phyloP scores from a whole-genome alignment of 345 rosid species.

The Clarkia xantiana region DNA sequence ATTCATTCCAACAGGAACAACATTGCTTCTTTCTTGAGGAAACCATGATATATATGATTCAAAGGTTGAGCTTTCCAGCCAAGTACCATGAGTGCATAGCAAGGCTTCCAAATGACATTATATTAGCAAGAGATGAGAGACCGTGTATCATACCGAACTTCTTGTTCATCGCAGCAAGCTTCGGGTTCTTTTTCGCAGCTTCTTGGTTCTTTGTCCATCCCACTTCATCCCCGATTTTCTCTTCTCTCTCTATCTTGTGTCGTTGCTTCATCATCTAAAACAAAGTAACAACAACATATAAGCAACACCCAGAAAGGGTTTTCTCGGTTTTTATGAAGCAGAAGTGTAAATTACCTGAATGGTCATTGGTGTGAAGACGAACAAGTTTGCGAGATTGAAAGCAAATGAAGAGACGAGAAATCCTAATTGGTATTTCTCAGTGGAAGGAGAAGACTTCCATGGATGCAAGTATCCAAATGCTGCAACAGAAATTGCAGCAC shows the following conservation, averaged over 20 bases:
- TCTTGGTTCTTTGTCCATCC: slow-evolving; percentile 79
- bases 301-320: too few relatives aligned
- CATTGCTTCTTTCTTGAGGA: too few relatives aligned
- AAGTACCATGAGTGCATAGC: slow-evolving; percentile 95
- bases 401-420: slow-evolving; percentile 62
- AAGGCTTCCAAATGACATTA: slow-evolving; percentile 77
- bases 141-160: slow-evolving; percentile 97
- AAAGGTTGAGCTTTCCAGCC: slow-evolving; percentile 81
- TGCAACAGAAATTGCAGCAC: slow-evolving; percentile 52
- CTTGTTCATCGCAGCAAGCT: slow-evolving; percentile 92
- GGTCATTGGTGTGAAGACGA: slow-evolving; percentile 89
- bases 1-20: too few relatives aligned
- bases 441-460: slow-evolving; percentile 54
- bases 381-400: slow-evolving; percentile 70
- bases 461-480: slow-evolving; percentile 79
- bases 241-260: slow-evolving; percentile 76
- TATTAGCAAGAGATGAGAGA: slow-evolving; percentile 77
- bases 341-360: slow-evolving; percentile 35
- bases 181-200: slow-evolving; percentile 60
- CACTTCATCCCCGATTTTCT: slow-evolving; percentile 56
- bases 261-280: slow-evolving; percentile 88
- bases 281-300: neutral
- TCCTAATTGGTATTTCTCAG: slow-evolving; percentile 80
- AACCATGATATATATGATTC: slow-evolving; percentile 12
- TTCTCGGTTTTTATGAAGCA: neutral